These are phyloP conservation scores for Aegilops speltoides DNA, from an alignment of 176 grass and related monocot genomes.

Conservation along the genomic window DNA sequence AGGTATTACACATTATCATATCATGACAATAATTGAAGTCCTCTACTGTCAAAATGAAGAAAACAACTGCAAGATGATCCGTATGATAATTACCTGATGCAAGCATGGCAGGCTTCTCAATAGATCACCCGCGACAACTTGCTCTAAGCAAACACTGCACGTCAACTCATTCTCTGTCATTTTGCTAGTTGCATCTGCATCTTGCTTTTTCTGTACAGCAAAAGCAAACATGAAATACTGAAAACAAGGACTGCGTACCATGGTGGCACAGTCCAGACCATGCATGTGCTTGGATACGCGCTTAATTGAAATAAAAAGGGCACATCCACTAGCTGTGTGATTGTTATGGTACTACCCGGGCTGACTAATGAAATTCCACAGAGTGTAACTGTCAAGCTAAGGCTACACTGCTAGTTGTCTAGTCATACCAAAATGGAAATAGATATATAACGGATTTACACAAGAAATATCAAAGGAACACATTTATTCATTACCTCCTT, in stretches of 20 bases:
- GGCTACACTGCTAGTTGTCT: not conserved
- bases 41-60: not conserved
- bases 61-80: slow-evolving; percentile 27
- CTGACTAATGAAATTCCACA: not conserved
- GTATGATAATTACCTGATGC: slow-evolving; percentile 69
- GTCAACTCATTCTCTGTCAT: slow-evolving; percentile 71
- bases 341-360: not conserved
- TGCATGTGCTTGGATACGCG: not conserved
- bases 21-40: not conserved
- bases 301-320: not conserved
- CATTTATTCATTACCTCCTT: slow-evolving; percentile 65
- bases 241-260: not conserved
- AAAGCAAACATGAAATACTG: slow-evolving; percentile 20
- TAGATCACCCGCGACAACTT: slow-evolving; percentile 73
- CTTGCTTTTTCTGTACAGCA: slow-evolving; percentile 64
- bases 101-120: slow-evolving; percentile 92
- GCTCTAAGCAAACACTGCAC: slow-evolving; percentile 97
- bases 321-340: not conserved
- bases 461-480: slow-evolving; percentile 19
- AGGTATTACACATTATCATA: not conserved
- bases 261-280: not conserved
- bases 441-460: not conserved
- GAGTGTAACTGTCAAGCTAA: not conserved
- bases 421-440: slow-evolving; percentile 17
- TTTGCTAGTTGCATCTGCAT: slow-evolving; percentile 45